Base-by-base conservation (phyloP, 495 filamentous ascomycete species). In the Daldinia vernicosa region DNA sequence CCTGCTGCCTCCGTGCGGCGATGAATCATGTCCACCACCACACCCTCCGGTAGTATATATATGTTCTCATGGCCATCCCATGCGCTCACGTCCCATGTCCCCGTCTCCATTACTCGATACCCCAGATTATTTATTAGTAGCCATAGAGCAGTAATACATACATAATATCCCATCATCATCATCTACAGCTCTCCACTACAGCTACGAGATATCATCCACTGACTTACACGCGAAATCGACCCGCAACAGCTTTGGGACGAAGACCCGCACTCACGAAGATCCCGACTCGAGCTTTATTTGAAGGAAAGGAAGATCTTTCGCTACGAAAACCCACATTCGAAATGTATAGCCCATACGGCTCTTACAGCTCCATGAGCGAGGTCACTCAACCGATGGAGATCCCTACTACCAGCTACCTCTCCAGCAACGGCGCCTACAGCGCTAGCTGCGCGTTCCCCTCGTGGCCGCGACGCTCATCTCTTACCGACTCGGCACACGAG, bases 331-430 rank as follows among this genome's bases (percentile, higher is more conserved):
- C 65, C 24, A 59, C 60, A 47, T 26, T 54, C 30, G 5, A 69
- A 57, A 84, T 84, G 83, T 85, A 80, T 75, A 80, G 80, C 57
- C 81, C 80, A 60, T 83, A 80, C 76, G 79, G 81, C 61, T 84
- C 80, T 4, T 78, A 79, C 65, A 81, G 79, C 76, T 78, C 78
- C 24, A 79, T 78, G 61, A 78, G 74, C 70, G 79, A 76, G 52
- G 81, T 76, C 32, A 71, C 85, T 5, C 77, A 82, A 51, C 84
- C 86, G 66, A 81, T 87, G 71, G 86, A 88, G 70, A 88, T 88
- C 69, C 77, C 80, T 32, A 78, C 81, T 32, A 81, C 75, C 63
- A 77, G 76, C 69, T 80, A 79, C 32, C 79, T 80, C 26, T 74
- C 79, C 11, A 70, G 75, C 64, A 72, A 74, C 65, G 52, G 67